Percentiles rank a stretch among this genome's conserved stretches.
These are phyloP conservation scores for Zygoascus meyerae DNA, from an alignment of 1,139 yeast species.

Conservation along the genomic window DNA sequence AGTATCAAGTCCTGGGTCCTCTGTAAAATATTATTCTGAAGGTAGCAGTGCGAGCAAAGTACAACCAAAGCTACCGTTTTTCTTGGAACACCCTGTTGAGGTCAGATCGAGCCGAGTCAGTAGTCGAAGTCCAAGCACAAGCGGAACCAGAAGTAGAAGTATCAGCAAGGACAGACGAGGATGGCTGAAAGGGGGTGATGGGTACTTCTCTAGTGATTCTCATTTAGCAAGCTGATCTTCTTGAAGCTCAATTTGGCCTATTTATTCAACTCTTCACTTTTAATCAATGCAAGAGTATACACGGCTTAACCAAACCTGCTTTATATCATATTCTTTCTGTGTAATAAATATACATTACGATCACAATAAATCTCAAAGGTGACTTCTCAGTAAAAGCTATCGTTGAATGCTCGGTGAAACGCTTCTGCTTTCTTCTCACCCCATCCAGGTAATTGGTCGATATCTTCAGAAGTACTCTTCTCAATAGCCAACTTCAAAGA, in stretches of 20 bases:
- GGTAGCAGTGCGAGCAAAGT: constrained; percentile 16
- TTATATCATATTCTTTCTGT: not conserved
- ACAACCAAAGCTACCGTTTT: constrained; percentile 9
- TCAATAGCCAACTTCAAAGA: constrained; percentile 46
- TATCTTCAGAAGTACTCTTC: constrained; percentile 28
- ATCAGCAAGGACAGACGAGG: constrained; percentile 3
- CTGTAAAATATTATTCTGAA: constrained; percentile 16
- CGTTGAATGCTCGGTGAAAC: constrained; percentile 42
- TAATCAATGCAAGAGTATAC: not conserved
- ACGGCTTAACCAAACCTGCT: not conserved
- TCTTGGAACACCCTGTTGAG: constrained; percentile 5
- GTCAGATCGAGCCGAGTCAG: not conserved
- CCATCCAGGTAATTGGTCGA: constrained; percentile 44
- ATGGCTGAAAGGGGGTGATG: constrained; percentile 2
- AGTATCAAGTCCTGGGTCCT: constrained; percentile 7
- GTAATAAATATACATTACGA: not conserved
- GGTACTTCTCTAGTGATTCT: not conserved
- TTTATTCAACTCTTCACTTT: too few species aligned
- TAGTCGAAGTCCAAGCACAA: not conserved
- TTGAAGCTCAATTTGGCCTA: not conserved
- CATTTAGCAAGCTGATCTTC: not conserved
- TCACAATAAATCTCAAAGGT: constrained; percentile 6
- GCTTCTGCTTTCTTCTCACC: constrained; percentile 49
- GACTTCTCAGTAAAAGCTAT: constrained; percentile 46
- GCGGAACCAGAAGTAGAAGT: not conserved